phyloP scores from a whole-genome alignment of 2,329 filamentous ascomycete genomes.

The Neonectria punicea region DNA sequence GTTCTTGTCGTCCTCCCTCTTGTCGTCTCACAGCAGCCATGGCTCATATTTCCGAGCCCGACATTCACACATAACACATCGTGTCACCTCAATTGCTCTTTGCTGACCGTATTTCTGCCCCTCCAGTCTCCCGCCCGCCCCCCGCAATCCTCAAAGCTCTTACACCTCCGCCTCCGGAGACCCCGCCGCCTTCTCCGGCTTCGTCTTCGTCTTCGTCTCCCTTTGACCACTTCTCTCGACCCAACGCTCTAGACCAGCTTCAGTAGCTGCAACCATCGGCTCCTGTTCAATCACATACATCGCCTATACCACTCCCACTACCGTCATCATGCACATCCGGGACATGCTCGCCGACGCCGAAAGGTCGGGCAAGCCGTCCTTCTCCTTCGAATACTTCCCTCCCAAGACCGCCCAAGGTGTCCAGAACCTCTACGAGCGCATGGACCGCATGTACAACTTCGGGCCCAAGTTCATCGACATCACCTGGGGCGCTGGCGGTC shows the following conservation, averaged over 20 bases:
- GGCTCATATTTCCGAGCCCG: background rate
- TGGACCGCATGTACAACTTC: slow-evolving; percentile 97
- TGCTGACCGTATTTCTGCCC: slow-evolving; percentile 4
- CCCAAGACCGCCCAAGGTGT: slow-evolving; percentile 98
- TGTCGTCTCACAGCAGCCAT: background rate
- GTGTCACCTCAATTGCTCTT: slow-evolving; percentile 13
- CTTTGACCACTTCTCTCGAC: background rate
- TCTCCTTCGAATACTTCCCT: slow-evolving; percentile 99
- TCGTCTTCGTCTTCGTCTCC: background rate
- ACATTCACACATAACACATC: background rate
- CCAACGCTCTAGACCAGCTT: background rate
- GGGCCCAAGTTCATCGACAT: slow-evolving; percentile 97
- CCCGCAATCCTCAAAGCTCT: slow-evolving; percentile 17
- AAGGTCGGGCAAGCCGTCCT: slow-evolving; percentile 82
- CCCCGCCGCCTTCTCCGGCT: background rate
- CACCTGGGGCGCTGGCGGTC: slow-evolving; percentile 96
- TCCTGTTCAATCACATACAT: background rate
- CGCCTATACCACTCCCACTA: slow-evolving; percentile 1
- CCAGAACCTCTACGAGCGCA: slow-evolving; percentile 98
- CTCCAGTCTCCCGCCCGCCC: slow-evolving; percentile 10
- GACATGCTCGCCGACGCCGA: slow-evolving; percentile 88
- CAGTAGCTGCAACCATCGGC: background rate
- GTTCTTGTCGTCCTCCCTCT: background rate
- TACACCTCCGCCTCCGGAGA: slow-evolving; percentile 5
- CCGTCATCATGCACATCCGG: slow-evolving; percentile 87